A percentile compares a stretch with the other conserved stretches of the same genome.
phyloP scores from a whole-genome alignment of 2,329 filamentous ascomycete genomes.

The Hyphodiscus sp. region DNA sequence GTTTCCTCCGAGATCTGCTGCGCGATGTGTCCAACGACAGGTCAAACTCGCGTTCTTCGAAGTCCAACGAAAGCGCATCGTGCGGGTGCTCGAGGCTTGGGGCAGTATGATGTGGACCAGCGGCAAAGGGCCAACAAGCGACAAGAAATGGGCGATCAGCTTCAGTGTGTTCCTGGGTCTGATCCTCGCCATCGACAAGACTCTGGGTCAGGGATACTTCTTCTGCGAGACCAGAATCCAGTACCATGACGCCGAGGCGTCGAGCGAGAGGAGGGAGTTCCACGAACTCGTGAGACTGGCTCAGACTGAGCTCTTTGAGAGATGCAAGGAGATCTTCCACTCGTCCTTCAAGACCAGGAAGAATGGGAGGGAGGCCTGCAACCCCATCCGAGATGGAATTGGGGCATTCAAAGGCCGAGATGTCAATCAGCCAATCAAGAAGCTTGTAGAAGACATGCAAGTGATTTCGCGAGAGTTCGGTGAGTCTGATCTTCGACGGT shows the following conservation, averaged over 20 bases:
- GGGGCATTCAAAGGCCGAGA: conserved; percentile 21
- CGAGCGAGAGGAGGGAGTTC: conserved; percentile 18
- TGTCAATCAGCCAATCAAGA: conserved; percentile 15
- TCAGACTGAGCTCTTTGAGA: conserved; percentile 26
- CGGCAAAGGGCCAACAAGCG: conserved; percentile 19
- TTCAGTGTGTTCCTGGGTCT: conserved; percentile 26
- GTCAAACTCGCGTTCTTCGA: conserved; percentile 28
- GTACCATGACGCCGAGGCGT: conserved; percentile 17
- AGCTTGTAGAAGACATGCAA: conserved; percentile 22
- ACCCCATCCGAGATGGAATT: conserved; percentile 28
- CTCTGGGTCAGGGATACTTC: conserved; percentile 16
- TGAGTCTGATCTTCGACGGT: conserved; percentile 12
- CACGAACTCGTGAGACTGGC: conserved; percentile 21
- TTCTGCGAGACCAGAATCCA: conserved; percentile 22
- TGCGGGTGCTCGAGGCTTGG: conserved; percentile 25
- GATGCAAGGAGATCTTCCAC: conserved; percentile 30
- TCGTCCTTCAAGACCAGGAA: conserved; percentile 30
- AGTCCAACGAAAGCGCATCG: conserved; percentile 24
- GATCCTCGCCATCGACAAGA: conserved; percentile 26
- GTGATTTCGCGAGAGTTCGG: conserved; percentile 20
- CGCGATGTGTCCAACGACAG: conserved; percentile 26
- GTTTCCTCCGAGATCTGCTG: conserved; percentile 20
- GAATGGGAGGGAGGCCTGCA: conserved; percentile 28
- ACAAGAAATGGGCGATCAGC: conserved; percentile 27
- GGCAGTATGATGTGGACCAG: conserved; percentile 28